Evolutionary conservation across 495 filamentous ascomycete genomes (phyloP).

Genomic region (Sordaria brevicollis): DNA sequence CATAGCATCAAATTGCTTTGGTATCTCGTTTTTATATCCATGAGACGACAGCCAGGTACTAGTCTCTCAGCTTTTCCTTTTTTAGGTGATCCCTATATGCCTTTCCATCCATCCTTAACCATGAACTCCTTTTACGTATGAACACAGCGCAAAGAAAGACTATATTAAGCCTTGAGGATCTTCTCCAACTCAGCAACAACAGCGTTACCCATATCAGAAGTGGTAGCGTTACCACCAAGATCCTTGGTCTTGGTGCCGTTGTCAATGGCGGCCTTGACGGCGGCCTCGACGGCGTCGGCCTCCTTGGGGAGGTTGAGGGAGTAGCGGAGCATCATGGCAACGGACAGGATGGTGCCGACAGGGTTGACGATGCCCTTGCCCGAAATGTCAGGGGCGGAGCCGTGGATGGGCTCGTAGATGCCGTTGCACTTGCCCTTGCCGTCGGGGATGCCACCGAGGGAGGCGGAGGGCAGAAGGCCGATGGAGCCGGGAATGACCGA

Average conservation of each 20-base stretch:
- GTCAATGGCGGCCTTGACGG: constrained; percentile 69
- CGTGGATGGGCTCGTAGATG: constrained; percentile 98
- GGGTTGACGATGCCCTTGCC: constrained; percentile 85
- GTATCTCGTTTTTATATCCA: neutral
- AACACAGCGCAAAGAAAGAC: neutral
- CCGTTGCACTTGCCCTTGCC: constrained; percentile 62
- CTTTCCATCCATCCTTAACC: neutral
- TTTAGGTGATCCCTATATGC: neutral
- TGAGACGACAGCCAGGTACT: neutral
- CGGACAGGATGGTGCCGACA: constrained; percentile 72
- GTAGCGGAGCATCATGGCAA: constrained; percentile 89
- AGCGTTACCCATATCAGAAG: constrained; percentile 73
- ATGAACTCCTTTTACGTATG: neutral
- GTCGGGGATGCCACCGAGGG: constrained; percentile 78
- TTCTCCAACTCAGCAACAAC: constrained; percentile 58
- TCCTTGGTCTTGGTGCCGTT: constrained; percentile 65
- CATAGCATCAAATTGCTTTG: neutral
- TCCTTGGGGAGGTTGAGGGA: constrained; percentile 67
- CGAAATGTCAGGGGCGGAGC: constrained; percentile 67
- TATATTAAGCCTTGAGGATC: constrained; percentile 32
- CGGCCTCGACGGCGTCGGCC: constrained; percentile 65
- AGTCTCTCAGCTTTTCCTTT: neutral
- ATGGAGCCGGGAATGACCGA: constrained; percentile 91
- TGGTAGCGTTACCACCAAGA: constrained; percentile 62
- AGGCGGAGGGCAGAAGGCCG: constrained; percentile 82